Evolutionary conservation across 441 rosid species (phyloP), one percentile per base, ranked within the genome.

Genomic region (Euphorbia schlechtendalii): DNA sequence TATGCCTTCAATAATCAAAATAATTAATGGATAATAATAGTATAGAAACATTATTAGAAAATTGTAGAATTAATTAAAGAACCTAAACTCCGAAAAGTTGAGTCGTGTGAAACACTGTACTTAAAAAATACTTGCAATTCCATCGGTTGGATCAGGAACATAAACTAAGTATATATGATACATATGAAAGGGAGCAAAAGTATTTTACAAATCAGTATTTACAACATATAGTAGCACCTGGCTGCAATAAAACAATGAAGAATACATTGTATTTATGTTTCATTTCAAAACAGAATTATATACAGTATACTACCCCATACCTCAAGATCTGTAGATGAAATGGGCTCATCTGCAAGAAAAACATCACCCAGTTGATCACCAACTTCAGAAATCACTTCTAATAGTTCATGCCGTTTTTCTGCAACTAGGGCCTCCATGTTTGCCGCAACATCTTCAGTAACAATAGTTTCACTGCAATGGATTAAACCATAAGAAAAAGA

Each of bases 311-410:
- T 32, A 6, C 34, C 34, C 34, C 34, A 71, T 57, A 91, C 99
- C 96, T 91, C 90, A 69, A 95, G 95, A 55, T 89, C 95, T 66
- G 77, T 17, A 64, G 90, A 20, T 62, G 96, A 77, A 59, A 95
- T 84, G 63, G 96, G 94, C 53, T 91, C 98, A 70, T 95, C 99
- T 54, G 76, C 76, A 13, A 95, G 86, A 77, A 95, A 95, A 25
- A 78, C 76, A 74, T 95, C 98, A 7, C 97, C 99, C 60, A 95
- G 96, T 69, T 79, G 72, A 56, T 95, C 98, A 66, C 91, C 99
- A 64, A 95, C 98, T 82, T 95, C 99, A 34, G 99, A 95, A 75
- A 91, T 96, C 51, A 51, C 70, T 80, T 91, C 99, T 59, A 95
- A 80, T 49, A 95, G 76, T 55, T 95, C 99, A 38, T 74, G 86